Conservation (phyloP, 2,329 filamentous ascomycete species). For the Diplodia seriata region DNA sequence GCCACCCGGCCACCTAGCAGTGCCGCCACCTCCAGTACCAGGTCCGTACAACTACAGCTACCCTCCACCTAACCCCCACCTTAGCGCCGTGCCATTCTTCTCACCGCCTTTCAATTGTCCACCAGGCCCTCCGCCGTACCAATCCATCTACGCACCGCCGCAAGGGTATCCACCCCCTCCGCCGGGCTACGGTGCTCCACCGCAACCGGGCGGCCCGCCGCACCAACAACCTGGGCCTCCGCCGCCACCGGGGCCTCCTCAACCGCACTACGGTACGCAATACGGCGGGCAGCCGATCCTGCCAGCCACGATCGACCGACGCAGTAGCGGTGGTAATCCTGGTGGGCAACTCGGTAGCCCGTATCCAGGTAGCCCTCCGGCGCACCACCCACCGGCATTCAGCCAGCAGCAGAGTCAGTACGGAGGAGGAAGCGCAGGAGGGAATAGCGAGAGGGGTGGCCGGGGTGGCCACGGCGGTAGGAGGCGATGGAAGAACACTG, state of each 20-base stretch:
- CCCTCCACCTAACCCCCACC: slow-evolving; percentile 27
- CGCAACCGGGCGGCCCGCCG: slow-evolving; percentile 12
- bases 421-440: slow-evolving; percentile 1
- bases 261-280: slow-evolving; percentile 36
- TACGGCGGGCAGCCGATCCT: slow-evolving; percentile 51
- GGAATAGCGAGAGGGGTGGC: slow-evolving; percentile 12
- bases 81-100: slow-evolving; percentile 27
- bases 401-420: slow-evolving; percentile 29
- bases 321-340: slow-evolving; percentile 16
- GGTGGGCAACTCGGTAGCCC: slow-evolving; percentile 10
- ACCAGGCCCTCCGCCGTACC: slow-evolving; percentile 31
- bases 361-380: slow-evolving; percentile 19
- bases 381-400: slow-evolving; percentile 29
- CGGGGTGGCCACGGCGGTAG: slow-evolving; percentile 21
- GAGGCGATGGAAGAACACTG: slow-evolving; percentile 21
- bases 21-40: slow-evolving; percentile 20
- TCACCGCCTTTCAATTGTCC: slow-evolving; percentile 28
- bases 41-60: slow-evolving; percentile 24
- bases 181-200: slow-evolving; percentile 20
- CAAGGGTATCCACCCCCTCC: slow-evolving; percentile 19
- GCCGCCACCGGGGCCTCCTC: slow-evolving; percentile 22
- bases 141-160: slow-evolving; percentile 30
- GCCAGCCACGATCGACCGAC: slow-evolving; percentile 46
- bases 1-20: slow-evolving; percentile 7
- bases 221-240: slow-evolving; percentile 18